Conservation (phyloP, 192 early-diverging fungal genomes). For the Coemansia reversa region DNA sequence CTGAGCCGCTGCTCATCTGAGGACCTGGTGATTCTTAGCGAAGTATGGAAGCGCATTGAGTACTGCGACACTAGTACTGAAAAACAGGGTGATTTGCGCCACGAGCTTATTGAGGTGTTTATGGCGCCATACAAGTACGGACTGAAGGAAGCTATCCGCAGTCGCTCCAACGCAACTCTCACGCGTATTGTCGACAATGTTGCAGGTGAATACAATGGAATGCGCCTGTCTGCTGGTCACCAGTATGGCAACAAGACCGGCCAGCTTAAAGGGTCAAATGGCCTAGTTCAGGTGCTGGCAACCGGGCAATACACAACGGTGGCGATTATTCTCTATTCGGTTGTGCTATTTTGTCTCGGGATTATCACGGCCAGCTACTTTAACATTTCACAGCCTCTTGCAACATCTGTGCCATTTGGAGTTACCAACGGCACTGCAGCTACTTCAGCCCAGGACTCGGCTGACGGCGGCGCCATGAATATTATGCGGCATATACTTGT, state of each 20-base stretch:
- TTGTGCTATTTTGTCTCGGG: slow-evolving; percentile 52
- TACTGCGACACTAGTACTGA: slow-evolving; percentile 33
- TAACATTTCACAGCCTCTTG: slow-evolving; percentile 40
- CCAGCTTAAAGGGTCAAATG: slow-evolving; percentile 11
- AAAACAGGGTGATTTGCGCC: slow-evolving; percentile 29
- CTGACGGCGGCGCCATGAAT: slow-evolving; percentile 29
- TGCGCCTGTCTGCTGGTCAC: slow-evolving; percentile 1
- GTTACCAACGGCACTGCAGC: slow-evolving; percentile 33
- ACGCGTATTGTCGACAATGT: slow-evolving; percentile 52
- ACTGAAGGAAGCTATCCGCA: slow-evolving; percentile 45
- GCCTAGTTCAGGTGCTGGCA: slow-evolving; percentile 29
- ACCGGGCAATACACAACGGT: slow-evolving; percentile 47
- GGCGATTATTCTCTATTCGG: slow-evolving; percentile 47
- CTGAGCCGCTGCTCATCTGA: slow-evolving; percentile 42
- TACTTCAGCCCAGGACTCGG: slow-evolving; percentile 11
- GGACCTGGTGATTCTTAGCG: slow-evolving; percentile 45
- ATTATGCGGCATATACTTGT: slow-evolving; percentile 52
- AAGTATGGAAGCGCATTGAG: slow-evolving; percentile 53
- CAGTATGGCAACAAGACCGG: slow-evolving; percentile 10
- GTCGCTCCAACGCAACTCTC: slow-evolving; percentile 42
- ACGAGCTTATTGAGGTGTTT: slow-evolving; percentile 45
- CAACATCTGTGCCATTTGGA: slow-evolving; percentile 26
- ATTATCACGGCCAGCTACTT: slow-evolving; percentile 54
- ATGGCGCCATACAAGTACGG: slow-evolving; percentile 40
- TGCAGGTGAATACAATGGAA: slow-evolving; percentile 29